Base-by-base conservation (phyloP, 257 asterid genomes). In the Plantago elongata region DNA sequence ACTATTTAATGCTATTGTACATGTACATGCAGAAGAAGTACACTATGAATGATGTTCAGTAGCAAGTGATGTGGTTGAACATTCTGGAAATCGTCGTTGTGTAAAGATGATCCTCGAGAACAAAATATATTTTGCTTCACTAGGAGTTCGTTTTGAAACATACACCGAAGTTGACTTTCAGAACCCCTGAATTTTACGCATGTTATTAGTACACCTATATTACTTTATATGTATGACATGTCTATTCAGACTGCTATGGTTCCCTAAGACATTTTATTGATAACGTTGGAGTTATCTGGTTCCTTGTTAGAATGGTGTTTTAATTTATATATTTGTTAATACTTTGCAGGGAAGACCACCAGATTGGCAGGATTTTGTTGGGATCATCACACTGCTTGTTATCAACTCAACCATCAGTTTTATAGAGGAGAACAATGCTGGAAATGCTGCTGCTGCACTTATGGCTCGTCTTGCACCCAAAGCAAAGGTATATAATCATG, bases 301-400 rank as follows among this genome's bases (percentile, higher is more conserved):
- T 15, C 11, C 16, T 3, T 11, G 29, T 50, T 51, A 7, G 0
- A 51, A 10, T 18, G n/a, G 11, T 52, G 9, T 22, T 52, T 34
- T 52, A 52, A 52, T 4, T 10, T 22, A 22, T 9, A 52, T 29
- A 13, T 57, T 38, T 34, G 40, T 34, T 34, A 34, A 34, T 12
- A 5, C 13, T 30, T 37, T 57, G 62, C 62, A 57, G 62, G 64
- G 64, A 11, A 60, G 34, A 34, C 64, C 64, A 7, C 54, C 64
- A 9, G 87, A 81, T 64, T 80, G 86, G 86, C 86, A 80, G 67
- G 86, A 79, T 63, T 79, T 79, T 30, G 82, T 80, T 43, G 86
- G 86, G 45, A 80, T 80, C 59, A 77, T 80, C n/a, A 51, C 69
- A 11, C 74, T 81, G 52, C 79, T 81, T 16, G 67, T 81, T 15